Evolutionary conservation across 1,139 yeast genomes (phyloP).

Genomic region (Eremothecium gossypii): DNA sequence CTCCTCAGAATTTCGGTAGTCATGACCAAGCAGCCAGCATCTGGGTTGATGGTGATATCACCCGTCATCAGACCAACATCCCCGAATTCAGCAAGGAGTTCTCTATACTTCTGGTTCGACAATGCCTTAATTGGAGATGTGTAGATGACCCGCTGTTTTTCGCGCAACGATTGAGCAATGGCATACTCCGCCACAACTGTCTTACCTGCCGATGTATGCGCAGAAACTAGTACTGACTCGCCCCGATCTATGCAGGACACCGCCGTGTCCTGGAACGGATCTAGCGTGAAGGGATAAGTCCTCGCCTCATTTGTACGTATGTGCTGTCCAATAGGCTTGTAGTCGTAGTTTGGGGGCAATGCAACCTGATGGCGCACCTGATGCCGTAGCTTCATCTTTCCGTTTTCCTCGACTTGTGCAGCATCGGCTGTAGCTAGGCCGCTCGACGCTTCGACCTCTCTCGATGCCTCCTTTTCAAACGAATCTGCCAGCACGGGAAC

Average conservation of each 20-base stretch:
- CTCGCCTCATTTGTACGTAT: slow-evolving; percentile 67
- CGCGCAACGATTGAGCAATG: slow-evolving; percentile 82
- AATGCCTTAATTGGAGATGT: slow-evolving; percentile 91
- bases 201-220: slow-evolving; percentile 93
- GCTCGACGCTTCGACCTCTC: slow-evolving; percentile 74
- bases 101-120: slow-evolving; percentile 90
- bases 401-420: slow-evolving; percentile 32
- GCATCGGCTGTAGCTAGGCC: slow-evolving; percentile 43
- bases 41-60: slow-evolving; percentile 95
- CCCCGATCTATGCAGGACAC: slow-evolving; percentile 93
- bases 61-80: slow-evolving; percentile 97
- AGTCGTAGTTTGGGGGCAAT: slow-evolving; percentile 82
- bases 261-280: slow-evolving; percentile 94
- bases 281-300: slow-evolving; percentile 86
- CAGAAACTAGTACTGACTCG: slow-evolving; percentile 96
- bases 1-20: slow-evolving; percentile 93
- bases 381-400: slow-evolving; percentile 68
- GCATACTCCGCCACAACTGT: slow-evolving; percentile 93
- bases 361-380: slow-evolving; percentile 98
- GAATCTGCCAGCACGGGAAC: slow-evolving; percentile 78
- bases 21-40: slow-evolving; percentile 94
- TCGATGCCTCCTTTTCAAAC: slow-evolving; percentile 81
- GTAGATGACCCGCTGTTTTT: slow-evolving; percentile 85
- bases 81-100: slow-evolving; percentile 66
- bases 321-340: slow-evolving; percentile 81